A percentile compares a stretch with the other conserved stretches of the same genome.
Evolutionary conservation across 805 yeast genomes (phyloP).

Genomic region (Pichia ethanolica): DNA sequence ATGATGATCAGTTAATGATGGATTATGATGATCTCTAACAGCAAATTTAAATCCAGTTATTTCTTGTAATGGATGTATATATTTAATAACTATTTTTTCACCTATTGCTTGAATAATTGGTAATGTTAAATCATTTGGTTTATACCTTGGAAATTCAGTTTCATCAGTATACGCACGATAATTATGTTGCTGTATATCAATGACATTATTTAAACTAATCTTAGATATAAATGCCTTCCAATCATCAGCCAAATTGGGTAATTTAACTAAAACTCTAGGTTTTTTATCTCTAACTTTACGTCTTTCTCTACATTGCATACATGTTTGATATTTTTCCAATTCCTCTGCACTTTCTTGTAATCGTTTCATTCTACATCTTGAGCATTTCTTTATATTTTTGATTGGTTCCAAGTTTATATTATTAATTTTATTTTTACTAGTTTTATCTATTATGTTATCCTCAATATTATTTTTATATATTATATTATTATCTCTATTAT

Average conservation of each 20-base stretch:
- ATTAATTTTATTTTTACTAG: background rate
- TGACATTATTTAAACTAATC: slow-evolving; percentile 28
- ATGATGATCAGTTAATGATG: slow-evolving; percentile 22
- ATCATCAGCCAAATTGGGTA: slow-evolving; percentile 31
- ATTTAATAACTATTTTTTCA: slow-evolving; percentile 29
- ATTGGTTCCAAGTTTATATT: background rate
- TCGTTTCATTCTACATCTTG: slow-evolving; percentile 37
- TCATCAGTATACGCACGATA: slow-evolving; percentile 29
- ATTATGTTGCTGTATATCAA: slow-evolving; percentile 31
- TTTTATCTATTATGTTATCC: background rate
- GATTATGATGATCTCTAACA: slow-evolving; percentile 38
- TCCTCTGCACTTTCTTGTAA: slow-evolving; percentile 26
- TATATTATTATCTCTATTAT: background rate
- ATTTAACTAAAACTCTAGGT: slow-evolving; percentile 22
- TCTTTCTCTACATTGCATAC: slow-evolving; percentile 32
- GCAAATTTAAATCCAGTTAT: slow-evolving; percentile 37
- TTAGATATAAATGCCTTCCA: slow-evolving; percentile 28
- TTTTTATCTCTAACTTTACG: slow-evolving; percentile 30
- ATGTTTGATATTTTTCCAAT: slow-evolving; percentile 35
- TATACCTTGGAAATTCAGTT: slow-evolving; percentile 28
- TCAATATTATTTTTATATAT: too few species aligned
- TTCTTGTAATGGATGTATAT: slow-evolving; percentile 34
- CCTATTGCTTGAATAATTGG: slow-evolving; percentile 30
- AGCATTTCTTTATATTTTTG: slow-evolving; percentile 29
- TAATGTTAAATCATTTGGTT: slow-evolving; percentile 24